These are phyloP conservation scores for Leccinellum albellum DNA, from an alignment of 768 basidiomycete genomes.

Conservation along the genomic window DNA sequence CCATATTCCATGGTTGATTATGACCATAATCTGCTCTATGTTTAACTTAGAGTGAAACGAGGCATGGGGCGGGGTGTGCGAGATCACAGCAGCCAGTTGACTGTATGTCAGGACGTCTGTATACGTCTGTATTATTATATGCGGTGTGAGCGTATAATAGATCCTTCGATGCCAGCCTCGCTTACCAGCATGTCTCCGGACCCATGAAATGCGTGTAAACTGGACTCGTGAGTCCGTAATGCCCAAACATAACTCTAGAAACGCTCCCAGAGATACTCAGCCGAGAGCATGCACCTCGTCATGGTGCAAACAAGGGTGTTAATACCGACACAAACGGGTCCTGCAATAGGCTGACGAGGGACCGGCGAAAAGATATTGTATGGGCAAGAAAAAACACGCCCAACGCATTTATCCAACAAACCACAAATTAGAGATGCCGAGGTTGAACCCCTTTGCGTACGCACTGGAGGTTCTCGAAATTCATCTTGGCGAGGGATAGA, in stretches of 20 bases:
- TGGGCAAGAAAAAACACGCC: conserved; percentile 44
- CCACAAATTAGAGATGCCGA: conserved; percentile 90
- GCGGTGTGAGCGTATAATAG: too few species aligned
- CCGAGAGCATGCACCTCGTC: conserved; percentile 95
- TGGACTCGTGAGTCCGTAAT: conserved; percentile 45
- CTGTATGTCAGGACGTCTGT: background rate
- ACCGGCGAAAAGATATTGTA: background rate
- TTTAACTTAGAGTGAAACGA: background rate
- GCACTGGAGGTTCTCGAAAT: conserved; percentile 95
- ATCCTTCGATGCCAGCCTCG: too few species aligned
- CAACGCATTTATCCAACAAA: conserved; percentile 84
- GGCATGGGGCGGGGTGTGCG: background rate
- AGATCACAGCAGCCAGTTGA: too few species aligned
- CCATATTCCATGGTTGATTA: background rate
- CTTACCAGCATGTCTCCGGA: too few species aligned
- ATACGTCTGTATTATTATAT: too few species aligned
- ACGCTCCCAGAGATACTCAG: conserved; percentile 97
- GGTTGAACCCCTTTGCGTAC: conserved; percentile 76
- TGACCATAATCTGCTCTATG: background rate
- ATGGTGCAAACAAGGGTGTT: conserved; percentile 98
- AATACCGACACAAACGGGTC: conserved; percentile 83
- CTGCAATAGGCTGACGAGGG: conserved; percentile 35
- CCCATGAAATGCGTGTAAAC: background rate
- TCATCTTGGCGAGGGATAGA: conserved; percentile 80
- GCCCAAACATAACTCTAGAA: conserved; percentile 85